phyloP scores from a whole-genome alignment of 2,329 filamentous ascomycete species.

The Phialophora tarda region DNA sequence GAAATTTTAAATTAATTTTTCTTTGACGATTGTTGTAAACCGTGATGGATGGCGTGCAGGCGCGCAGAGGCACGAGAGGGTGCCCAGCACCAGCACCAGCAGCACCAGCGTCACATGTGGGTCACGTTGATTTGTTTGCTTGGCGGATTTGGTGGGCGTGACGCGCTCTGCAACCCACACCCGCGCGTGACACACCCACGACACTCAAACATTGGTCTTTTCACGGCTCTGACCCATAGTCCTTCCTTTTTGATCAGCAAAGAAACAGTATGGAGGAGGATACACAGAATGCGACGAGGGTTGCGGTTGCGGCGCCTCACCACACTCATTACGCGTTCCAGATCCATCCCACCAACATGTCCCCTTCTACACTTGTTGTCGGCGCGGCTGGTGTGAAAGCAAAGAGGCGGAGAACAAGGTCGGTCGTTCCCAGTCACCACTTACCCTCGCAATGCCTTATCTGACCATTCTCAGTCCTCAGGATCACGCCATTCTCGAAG shows the following conservation, averaged over 20 bases:
- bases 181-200: conserved; percentile 6
- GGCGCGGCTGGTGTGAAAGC: conserved; percentile 21
- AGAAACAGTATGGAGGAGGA: conserved; percentile 18
- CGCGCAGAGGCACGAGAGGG: too few species aligned
- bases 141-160: conserved; percentile 8
- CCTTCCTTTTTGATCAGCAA: not conserved
- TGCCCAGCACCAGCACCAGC: not conserved
- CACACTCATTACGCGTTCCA: conserved; percentile 23
- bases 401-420: conserved; percentile 39
- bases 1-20: too few species aligned
- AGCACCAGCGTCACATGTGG: not conserved
- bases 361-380: conserved; percentile 11
- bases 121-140: conserved; percentile 9
- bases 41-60: not conserved
- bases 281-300: conserved; percentile 7
- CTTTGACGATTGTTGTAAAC: too few species aligned
- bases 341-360: conserved; percentile 19
- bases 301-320: not conserved
- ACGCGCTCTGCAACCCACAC: conserved; percentile 9
- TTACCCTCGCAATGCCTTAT: conserved; percentile 2
- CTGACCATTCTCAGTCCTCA: conserved; percentile 65
- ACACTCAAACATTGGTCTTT: conserved; percentile 13
- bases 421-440: not conserved
- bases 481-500: conserved; percentile 86
- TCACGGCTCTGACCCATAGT: conserved; percentile 10